Evolutionary conservation across 1,284 basidiomycete species (phyloP).

Genomic region (Fomitopsis betulina): DNA sequence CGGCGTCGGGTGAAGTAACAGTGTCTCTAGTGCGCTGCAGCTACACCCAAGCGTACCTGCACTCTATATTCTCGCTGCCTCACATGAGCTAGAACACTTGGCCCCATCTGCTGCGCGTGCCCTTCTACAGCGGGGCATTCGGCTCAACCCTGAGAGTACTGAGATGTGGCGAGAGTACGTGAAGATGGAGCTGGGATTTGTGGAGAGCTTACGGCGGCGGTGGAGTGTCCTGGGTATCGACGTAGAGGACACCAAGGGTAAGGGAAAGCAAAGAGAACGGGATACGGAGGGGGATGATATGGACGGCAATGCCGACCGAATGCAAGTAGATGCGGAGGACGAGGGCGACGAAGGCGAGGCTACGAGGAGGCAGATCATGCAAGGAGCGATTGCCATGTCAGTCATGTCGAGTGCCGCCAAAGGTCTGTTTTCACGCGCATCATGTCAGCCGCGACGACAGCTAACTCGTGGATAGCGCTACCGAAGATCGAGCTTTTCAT

Average conservation of each 20-base stretch:
- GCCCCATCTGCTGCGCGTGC: conserved; percentile 82
- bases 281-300: conserved; percentile 20
- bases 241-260: conserved; percentile 14
- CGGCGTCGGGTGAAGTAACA: not conserved
- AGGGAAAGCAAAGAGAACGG: conserved; percentile 18
- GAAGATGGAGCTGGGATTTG: conserved; percentile 87
- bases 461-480: conserved; percentile 38
- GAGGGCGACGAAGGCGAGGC: conserved; percentile 39
- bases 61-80: conserved; percentile 84
- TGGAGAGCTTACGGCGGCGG: conserved; percentile 78
- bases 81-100: conserved; percentile 77
- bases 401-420: conserved; percentile 61
- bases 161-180: conserved; percentile 87
- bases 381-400: conserved; percentile 67
- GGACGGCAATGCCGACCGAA: conserved; percentile 41
- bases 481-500: conserved; percentile 57
- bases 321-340: conserved; percentile 40
- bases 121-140: conserved; percentile 82
- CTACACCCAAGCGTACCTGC: conserved; percentile 78
- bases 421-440: conserved; percentile 38
- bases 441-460: not conserved
- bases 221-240: conserved; percentile 77
- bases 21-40: conserved; percentile 67
- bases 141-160: conserved; percentile 66
- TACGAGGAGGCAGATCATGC: conserved; percentile 58